These are phyloP conservation scores for Pyrrhoderma lamaoense DNA, from an alignment of 1,284 basidiomycete species.

Conservation along the genomic window DNA sequence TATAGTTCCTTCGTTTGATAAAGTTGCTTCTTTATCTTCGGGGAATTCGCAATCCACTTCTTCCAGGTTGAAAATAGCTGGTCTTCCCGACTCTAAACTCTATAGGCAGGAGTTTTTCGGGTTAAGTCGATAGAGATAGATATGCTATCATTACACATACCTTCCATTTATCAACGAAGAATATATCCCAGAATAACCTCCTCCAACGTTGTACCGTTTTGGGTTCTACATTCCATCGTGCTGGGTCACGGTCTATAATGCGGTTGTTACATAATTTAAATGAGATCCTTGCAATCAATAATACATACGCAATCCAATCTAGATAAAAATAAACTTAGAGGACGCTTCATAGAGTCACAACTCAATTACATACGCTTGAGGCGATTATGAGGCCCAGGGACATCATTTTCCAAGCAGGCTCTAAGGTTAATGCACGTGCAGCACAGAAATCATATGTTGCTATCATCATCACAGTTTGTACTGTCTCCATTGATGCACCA, in stretches of 20 bases:
- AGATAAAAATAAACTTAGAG: not conserved
- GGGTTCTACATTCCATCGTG: constrained; percentile 23
- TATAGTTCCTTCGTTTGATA: constrained; percentile 6
- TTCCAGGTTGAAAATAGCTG: constrained; percentile 12
- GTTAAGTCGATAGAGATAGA: not conserved
- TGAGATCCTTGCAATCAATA: not conserved
- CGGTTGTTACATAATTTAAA: not conserved
- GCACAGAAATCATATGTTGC: constrained; percentile 20
- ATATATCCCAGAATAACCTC: constrained; percentile 26
- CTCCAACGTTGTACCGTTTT: constrained; percentile 23
- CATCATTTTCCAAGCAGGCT: constrained; percentile 21
- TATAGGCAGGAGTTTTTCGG: not conserved
- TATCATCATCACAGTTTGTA: constrained; percentile 17
- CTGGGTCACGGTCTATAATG: constrained; percentile 24
- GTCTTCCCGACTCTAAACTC: constrained; percentile 15
- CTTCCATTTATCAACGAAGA: constrained; percentile 15
- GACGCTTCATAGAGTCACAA: not conserved
- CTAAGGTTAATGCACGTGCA: constrained; percentile 18
- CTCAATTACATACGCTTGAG: constrained; percentile 11
- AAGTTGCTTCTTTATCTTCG: constrained; percentile 9
- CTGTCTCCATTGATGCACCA: constrained; percentile 19
- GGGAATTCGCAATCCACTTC: constrained; percentile 17
- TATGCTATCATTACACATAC: not conserved
- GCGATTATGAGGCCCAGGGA: constrained; percentile 16
- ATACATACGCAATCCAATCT: constrained; percentile 21